Conservation (phyloP, 108 stramenopile genomes). For the Fragilariopsis cylindrus region DNA sequence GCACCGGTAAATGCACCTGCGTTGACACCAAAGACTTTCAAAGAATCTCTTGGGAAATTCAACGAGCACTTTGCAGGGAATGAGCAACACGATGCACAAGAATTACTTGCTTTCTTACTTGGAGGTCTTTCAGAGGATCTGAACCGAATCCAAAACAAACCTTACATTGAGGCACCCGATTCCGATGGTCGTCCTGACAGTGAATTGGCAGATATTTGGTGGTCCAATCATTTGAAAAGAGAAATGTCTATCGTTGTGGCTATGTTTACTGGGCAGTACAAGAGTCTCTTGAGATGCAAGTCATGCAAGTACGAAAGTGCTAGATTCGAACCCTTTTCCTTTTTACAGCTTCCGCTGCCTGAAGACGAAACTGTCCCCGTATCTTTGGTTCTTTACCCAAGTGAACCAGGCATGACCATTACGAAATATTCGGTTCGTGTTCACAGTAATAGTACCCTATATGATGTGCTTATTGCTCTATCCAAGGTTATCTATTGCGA, state of each 20-base stretch:
- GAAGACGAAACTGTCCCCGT: slow-evolving; percentile 85
- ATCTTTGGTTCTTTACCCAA: slow-evolving; percentile 66
- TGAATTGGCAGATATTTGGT: slow-evolving; percentile 97
- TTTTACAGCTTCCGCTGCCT: slow-evolving; percentile 91
- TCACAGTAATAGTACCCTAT: slow-evolving; percentile 69
- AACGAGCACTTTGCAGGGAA: slow-evolving; percentile 93
- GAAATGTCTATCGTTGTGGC: slow-evolving; percentile 95
- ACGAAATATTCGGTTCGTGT: slow-evolving; percentile 82
- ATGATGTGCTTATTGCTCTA: slow-evolving; percentile 71
- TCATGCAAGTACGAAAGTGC: slow-evolving; percentile 94
- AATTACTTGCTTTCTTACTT: slow-evolving; percentile 88
- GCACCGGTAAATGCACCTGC: slow-evolving; percentile 72
- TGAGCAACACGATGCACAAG: slow-evolving; percentile 99
- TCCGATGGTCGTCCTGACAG: slow-evolving; percentile 92
- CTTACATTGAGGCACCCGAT: slow-evolving; percentile 94
- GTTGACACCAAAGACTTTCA: slow-evolving; percentile 91
- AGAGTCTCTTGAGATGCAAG: slow-evolving; percentile 92
- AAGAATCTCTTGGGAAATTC: slow-evolving; percentile 87
- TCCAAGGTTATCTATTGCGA: slow-evolving; percentile 66
- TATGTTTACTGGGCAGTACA: slow-evolving; percentile 94
- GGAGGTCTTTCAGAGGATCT: slow-evolving; percentile 96
- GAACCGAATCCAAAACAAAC: slow-evolving; percentile 94
- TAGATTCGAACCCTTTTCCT: slow-evolving; percentile 96
- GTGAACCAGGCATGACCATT: slow-evolving; percentile 32
- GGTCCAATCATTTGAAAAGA: slow-evolving; percentile 93